Evolutionary conservation across 2,329 filamentous ascomycete species (phyloP), one percentile per base, ranked within the genome.

Genomic region (Pyricularia sp.): DNA sequence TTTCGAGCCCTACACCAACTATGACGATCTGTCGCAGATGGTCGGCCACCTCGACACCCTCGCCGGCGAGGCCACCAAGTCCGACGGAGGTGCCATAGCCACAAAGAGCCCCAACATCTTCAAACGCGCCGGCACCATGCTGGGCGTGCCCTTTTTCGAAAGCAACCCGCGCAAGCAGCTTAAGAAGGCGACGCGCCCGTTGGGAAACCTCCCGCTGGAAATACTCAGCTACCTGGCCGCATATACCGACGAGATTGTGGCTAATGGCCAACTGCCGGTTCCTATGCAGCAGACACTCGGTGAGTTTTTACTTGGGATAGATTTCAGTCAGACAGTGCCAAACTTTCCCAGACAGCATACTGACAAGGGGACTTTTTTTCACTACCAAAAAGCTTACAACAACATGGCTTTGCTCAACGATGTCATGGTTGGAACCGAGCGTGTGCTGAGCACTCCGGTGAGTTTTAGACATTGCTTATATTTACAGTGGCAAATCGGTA

Each of bases 121-220:
- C 74, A 88, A 88, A 73, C 73, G 77, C 1, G 69, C 79, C 0
- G 87, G 87, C 61, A 82, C 87, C 71, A 88, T 86, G 68, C 78
- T 91, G 0, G 88, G 88, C 7, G 73, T 91, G 5, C 82, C 85
- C 0, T 88, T 90, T 71, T 86, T 87, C 2, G 79, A 84, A 66
- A 86, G 83, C 63, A 91, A 91, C 73, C 88, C 88, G 2, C 80
- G 86, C 65, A 89, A 89, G 75, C 75, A 82, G 28, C 78, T 91
- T 73, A 91, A 91, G 78, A 78, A 80, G 53, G 82, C 87, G 16
- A 82, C 81, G 68, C 83, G 84, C 68, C 87, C 88, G 2, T 78
- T 91, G 19, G 88, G 88, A 64, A 90, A 91, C 72, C 76, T 90
- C 53, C 88, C 88, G 0, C 79, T 90, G 28, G 88, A 91, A 72